Evolutionary conservation across 2,329 filamentous ascomycete species (phyloP).

Genomic region (Pseudogymnoascus sp.): DNA sequence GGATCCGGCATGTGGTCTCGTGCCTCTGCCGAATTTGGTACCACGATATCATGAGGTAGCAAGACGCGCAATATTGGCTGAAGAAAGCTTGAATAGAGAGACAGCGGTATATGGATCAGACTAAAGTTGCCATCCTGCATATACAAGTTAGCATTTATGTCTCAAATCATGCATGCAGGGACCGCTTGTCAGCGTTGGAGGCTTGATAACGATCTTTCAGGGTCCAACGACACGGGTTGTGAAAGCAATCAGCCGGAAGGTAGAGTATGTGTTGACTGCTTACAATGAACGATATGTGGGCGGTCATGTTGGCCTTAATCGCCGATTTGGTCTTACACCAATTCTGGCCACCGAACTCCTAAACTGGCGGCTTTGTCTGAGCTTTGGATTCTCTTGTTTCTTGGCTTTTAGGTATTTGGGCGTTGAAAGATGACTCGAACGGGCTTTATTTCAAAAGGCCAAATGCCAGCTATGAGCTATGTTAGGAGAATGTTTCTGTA

Average conservation of each 20-base stretch:
- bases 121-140: conserved; percentile 75
- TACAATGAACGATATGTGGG: conserved; percentile 1
- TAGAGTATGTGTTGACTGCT: neutral
- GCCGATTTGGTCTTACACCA: neutral
- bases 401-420: neutral
- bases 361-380: neutral
- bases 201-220: neutral
- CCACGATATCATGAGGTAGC: conserved; percentile 48
- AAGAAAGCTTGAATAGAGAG: conserved; percentile 69
- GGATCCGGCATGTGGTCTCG: conserved; percentile 24
- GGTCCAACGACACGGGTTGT: neutral
- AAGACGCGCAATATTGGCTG: conserved; percentile 83
- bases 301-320: neutral
- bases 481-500: neutral
- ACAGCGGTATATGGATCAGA: conserved; percentile 82
- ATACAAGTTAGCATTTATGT: conserved; percentile 11
- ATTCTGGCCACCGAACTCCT: neutral
- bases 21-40: neutral
- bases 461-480: neutral
- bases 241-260: neutral
- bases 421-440: conserved; percentile 1
- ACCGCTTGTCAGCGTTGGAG: neutral
- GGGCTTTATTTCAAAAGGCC: neutral
- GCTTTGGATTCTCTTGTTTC: neutral
- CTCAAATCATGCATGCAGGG: conserved; percentile 15